These are phyloP conservation scores for Medicago truncatula DNA, from an alignment of 306 rosid species.

Conservation along the genomic window DNA sequence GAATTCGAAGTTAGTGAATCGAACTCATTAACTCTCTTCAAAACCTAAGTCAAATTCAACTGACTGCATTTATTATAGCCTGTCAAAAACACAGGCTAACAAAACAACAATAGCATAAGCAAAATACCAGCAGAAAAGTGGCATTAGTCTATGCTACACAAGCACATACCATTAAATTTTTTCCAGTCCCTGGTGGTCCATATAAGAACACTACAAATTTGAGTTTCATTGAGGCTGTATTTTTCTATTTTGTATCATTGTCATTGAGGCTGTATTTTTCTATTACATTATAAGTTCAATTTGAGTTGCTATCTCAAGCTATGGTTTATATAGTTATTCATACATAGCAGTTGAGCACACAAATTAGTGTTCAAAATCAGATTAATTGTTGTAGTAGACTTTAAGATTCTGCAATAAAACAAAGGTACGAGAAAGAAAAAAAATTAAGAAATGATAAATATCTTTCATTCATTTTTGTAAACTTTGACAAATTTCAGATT, in stretches of 20 bases:
- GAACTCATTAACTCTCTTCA: too few species aligned
- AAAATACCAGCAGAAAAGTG: too few species aligned
- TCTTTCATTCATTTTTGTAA: neutral
- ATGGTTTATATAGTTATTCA: constrained; percentile 26
- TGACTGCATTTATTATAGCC: too few species aligned
- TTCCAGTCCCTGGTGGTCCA: rapidly evolving
- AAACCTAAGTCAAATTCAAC: too few species aligned
- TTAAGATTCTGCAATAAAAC: constrained; percentile 20
- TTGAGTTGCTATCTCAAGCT: constrained; percentile 38
- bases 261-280: constrained; percentile 22
- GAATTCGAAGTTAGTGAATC: too few species aligned
- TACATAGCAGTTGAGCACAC: constrained; percentile 30
- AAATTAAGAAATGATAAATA: constrained; percentile 8
- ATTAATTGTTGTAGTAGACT: neutral
- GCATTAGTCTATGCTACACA: too few species aligned
- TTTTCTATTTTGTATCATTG: neutral
- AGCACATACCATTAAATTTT: too few species aligned
- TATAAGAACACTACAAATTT: too few species aligned
- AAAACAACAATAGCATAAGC: too few species aligned
- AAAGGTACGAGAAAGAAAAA: constrained; percentile 3
- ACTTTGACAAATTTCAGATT: neutral
- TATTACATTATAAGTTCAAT: constrained; percentile 30
- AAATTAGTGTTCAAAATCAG: neutral
- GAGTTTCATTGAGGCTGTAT: rapidly evolving
- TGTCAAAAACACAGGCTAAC: too few species aligned